phyloP scores from a whole-genome alignment of 2,329 filamentous ascomycete species.

The Aspergillus sp. region DNA sequence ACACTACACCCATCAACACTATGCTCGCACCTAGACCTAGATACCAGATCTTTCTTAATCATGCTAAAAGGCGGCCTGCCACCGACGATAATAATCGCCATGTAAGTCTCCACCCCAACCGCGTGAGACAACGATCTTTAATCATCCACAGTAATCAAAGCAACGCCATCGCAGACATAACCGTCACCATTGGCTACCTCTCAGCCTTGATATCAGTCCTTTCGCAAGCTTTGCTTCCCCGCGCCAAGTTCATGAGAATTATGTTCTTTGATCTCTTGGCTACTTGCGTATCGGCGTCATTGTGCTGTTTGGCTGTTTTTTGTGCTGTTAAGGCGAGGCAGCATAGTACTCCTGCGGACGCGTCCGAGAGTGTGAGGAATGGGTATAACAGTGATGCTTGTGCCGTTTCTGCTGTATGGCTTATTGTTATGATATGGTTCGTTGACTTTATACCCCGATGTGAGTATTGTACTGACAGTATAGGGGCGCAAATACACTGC shows the following conservation, averaged over 20 bases:
- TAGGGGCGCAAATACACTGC: slow-evolving; percentile 52
- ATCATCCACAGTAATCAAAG: slow-evolving; percentile 38
- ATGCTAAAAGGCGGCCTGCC: slow-evolving; percentile 49
- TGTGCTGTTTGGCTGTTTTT: slow-evolving; percentile 59
- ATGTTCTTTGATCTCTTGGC: slow-evolving; percentile 53
- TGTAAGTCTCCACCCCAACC: slow-evolving; percentile 42
- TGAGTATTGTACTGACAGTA: background rate
- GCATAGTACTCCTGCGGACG: slow-evolving; percentile 43
- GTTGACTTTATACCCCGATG: background rate
- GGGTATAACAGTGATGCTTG: slow-evolving; percentile 63
- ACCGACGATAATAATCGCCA: slow-evolving; percentile 50
- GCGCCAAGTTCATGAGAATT: slow-evolving; percentile 65
- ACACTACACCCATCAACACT: slow-evolving; percentile 11
- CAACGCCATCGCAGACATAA: slow-evolving; percentile 45
- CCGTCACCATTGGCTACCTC: slow-evolving; percentile 47
- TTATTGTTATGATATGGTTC: slow-evolving; percentile 61
- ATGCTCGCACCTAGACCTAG: slow-evolving; percentile 21
- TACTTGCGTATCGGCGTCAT: slow-evolving; percentile 52
- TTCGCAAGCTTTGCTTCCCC: slow-evolving; percentile 57
- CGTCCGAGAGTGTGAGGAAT: slow-evolving; percentile 21
- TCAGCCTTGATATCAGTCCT: slow-evolving; percentile 60
- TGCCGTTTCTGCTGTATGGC: slow-evolving; percentile 61
- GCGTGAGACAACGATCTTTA: background rate
- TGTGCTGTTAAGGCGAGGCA: slow-evolving; percentile 58
- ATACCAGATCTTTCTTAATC: slow-evolving; percentile 20